A percentile compares a stretch with the other conserved stretches of the same genome.
Evolutionary conservation across 2,329 filamentous ascomycete species (phyloP).

Genomic region (Fusarium tanahbumbuense): DNA sequence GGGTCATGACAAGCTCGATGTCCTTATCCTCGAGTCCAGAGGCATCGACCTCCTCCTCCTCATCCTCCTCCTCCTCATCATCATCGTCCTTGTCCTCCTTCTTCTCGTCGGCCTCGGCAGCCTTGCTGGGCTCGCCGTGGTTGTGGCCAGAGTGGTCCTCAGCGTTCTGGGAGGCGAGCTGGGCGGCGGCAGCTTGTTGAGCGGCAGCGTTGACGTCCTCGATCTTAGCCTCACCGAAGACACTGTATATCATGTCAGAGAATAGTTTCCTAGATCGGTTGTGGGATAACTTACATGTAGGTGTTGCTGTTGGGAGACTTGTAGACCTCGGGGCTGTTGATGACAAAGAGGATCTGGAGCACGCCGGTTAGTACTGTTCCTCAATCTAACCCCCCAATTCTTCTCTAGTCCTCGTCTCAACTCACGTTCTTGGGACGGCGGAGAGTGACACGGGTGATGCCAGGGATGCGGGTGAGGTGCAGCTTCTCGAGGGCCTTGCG

Average conservation of each 20-base stretch:
- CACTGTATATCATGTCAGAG: conserved; percentile 65
- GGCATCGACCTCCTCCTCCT: conserved; percentile 95
- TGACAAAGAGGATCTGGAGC: conserved; percentile 94
- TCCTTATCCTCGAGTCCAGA: conserved; percentile 97
- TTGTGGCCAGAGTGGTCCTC: conserved; percentile 77
- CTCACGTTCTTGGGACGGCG: conserved; percentile 98
- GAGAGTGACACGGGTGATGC: conserved; percentile 98
- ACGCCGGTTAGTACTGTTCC: conserved; percentile 40
- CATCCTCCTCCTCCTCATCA: conserved; percentile 87
- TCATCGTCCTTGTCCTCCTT: conserved; percentile 87
- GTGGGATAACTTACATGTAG: conserved; percentile 84
- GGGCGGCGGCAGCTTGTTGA: conserved; percentile 94
- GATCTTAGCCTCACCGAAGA: conserved; percentile 99
- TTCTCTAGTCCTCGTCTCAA: conserved; percentile 47
- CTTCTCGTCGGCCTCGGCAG: conserved; percentile 70
- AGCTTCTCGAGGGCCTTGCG: conserved; percentile 99
- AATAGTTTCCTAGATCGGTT: not conserved
- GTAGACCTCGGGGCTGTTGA: conserved; percentile 99
- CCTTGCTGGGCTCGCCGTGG: conserved; percentile 75
- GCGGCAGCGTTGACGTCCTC: conserved; percentile 99
- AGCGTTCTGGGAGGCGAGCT: conserved; percentile 80
- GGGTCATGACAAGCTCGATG: conserved; percentile 98
- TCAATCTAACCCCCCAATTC: conserved; percentile 19
- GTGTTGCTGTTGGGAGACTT: conserved; percentile 99
- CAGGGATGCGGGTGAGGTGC: conserved; percentile 93